Evolutionary conservation across 2,329 filamentous ascomycete species (phyloP).

Genomic region (Orbilia oligospora): DNA sequence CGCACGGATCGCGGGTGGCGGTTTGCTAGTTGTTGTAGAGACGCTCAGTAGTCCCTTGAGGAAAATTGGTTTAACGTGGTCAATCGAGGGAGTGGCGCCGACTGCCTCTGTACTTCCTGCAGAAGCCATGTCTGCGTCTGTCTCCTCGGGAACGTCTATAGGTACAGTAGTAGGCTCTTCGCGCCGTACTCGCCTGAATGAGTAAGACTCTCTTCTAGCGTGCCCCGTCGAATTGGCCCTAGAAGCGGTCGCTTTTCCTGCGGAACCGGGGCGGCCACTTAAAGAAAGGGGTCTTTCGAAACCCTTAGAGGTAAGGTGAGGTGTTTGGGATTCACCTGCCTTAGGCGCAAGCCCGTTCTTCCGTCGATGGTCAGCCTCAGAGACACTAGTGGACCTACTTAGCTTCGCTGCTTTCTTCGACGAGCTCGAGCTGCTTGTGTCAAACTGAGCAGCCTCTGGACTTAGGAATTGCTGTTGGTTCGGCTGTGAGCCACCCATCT

Average conservation of each 20-base stretch:
- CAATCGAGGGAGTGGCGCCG: constrained; percentile 70
- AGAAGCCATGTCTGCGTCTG: constrained; percentile 80
- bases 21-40: constrained; percentile 93
- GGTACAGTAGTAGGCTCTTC: constrained; percentile 76
- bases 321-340: constrained; percentile 64
- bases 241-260: constrained; percentile 51
- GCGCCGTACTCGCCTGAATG: constrained; percentile 81
- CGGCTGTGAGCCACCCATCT: constrained; percentile 75
- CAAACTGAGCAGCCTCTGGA: constrained; percentile 77
- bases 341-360: constrained; percentile 64
- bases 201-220: constrained; percentile 90
- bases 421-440: constrained; percentile 65
- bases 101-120: constrained; percentile 71
- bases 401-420: constrained; percentile 78
- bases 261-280: constrained; percentile 59
- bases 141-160: constrained; percentile 87
- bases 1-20: constrained; percentile 84
- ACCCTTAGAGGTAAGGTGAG: constrained; percentile 62
- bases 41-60: constrained; percentile 98
- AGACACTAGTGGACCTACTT: constrained; percentile 87
- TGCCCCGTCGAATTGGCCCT: constrained; percentile 90
- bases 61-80: constrained; percentile 92
- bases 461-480: constrained; percentile 84
- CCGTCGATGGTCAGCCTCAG: constrained; percentile 63
- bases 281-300: constrained; percentile 62